Evolutionary conservation across 129 eudicot species (phyloP), one percentile per base, ranked within the genome.

Genomic region (Chrysanthemum lavandulifolium): DNA sequence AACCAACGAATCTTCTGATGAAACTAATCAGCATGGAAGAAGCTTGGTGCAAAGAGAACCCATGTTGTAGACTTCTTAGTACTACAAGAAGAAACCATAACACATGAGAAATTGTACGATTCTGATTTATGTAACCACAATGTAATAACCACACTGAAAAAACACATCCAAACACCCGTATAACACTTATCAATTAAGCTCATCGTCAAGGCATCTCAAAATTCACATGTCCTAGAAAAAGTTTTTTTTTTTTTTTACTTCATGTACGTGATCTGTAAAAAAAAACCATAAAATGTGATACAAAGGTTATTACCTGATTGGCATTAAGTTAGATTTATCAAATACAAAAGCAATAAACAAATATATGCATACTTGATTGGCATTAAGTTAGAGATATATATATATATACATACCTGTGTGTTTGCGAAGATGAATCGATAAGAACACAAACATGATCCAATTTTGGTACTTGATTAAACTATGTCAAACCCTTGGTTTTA

Each of bases 11-110:
- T 84, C 82, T 27, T 82, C 33, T 65, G 81, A 76, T 33, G 93
- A 84, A 80, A 56, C 82, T 56, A 84, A 8, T 76, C 76, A 78
- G 31, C 92, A 84, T 16, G 85, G 82, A 65, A 66, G 8, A 61
- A 84, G 85, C 69, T 87, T 84, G 71, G 89, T 76, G 68, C 85
- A 82, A 61, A 74, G 75, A 36, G 87, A 79, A 70, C 92, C 89
- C 92, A 87, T 84, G 33, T 40, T 49, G 59, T 58, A 64, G 74
- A 48, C 51, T 76, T 61, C 61, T 61, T 13, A 10, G 47, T 40
- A 53, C 77, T 67, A 56, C 25, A 27, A 21, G 54, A 50, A 73
- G 70, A 62, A 73, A 31, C 18, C 5, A n/a, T 6, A 29, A 51
- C 10, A 51, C 27, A 15, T 73, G 31, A 49, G 51, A 57, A 36